A percentile compares a stretch with the other conserved stretches of the same genome.
Conservation (phyloP, 192 early-diverging fungal species). For the Backusella luteola region DNA sequence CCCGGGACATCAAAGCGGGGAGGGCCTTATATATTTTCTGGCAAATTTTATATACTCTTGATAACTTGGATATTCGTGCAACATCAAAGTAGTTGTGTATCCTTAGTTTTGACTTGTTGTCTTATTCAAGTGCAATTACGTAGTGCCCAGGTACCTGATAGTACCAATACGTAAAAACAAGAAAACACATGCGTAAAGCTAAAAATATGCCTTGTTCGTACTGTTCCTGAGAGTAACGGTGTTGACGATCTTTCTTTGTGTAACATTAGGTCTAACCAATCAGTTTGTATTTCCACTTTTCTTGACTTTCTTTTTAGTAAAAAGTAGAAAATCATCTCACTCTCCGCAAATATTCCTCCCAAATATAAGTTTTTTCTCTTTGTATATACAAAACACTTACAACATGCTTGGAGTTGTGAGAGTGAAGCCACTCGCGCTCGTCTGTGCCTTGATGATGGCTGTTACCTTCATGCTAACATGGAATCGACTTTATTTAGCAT, state of each 20-base stretch:
- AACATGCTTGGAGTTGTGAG: neutral
- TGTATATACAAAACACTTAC: neutral
- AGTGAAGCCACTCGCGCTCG: neutral
- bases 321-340: neutral
- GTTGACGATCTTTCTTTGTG: neutral
- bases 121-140: neutral
- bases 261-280: neutral
- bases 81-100: neutral
- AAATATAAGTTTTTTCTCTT: neutral
- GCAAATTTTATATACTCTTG: no score
- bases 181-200: no score
- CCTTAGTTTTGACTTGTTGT: neutral
- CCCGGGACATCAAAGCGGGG: no score
- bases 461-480: neutral
- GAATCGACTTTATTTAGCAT: neutral
- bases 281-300: neutral
- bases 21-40: no score
- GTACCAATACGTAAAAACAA: neutral
- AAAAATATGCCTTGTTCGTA: no score
- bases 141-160: neutral
- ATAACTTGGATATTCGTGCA: neutral
- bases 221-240: neutral
- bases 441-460: neutral
- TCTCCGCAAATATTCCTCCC: neutral
- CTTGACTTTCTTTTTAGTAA: neutral